phyloP scores from a whole-genome alignment of 345 rosid genomes.

The Turnera subulata region DNA sequence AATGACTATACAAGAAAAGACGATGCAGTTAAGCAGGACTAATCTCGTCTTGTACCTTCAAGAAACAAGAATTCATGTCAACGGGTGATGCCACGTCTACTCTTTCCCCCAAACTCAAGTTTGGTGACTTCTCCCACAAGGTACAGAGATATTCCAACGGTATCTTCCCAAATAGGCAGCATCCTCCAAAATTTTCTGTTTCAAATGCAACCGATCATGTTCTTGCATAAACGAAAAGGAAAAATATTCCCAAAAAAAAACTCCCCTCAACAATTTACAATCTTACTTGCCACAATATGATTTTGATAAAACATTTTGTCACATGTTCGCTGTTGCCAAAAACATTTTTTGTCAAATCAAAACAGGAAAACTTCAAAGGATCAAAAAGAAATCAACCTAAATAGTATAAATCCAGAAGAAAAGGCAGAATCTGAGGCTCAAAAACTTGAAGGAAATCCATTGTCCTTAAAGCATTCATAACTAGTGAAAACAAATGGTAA shows the following conservation, averaged over 20 bases:
- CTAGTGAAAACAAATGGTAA: no score
- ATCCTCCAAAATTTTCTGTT: constrained; percentile 74
- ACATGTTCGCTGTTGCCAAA: no score
- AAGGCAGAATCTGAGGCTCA: no score
- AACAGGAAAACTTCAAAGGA: no score
- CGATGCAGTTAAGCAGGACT: background rate
- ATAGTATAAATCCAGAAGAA: no score
- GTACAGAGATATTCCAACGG: constrained; percentile 61
- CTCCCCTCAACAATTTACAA: no score
- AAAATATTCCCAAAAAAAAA: no score
- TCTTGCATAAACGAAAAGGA: background rate
- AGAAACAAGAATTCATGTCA: constrained; percentile 68
- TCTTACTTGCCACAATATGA: no score
- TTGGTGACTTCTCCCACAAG: constrained; percentile 78
- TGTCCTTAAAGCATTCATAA: no score
- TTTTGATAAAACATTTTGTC: no score
- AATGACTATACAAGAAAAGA: background rate
- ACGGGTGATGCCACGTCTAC: constrained; percentile 59
- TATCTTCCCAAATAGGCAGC: constrained; percentile 75
- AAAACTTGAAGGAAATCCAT: no score
- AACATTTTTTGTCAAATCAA: background rate
- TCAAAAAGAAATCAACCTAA: no score
- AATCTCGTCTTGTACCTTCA: constrained; percentile 55
- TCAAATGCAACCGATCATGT: background rate
- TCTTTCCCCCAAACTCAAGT: constrained; percentile 80